Base-by-base conservation (phyloP, 805 yeast genomes). In the Wickerhamomyces ciferrii region DNA sequence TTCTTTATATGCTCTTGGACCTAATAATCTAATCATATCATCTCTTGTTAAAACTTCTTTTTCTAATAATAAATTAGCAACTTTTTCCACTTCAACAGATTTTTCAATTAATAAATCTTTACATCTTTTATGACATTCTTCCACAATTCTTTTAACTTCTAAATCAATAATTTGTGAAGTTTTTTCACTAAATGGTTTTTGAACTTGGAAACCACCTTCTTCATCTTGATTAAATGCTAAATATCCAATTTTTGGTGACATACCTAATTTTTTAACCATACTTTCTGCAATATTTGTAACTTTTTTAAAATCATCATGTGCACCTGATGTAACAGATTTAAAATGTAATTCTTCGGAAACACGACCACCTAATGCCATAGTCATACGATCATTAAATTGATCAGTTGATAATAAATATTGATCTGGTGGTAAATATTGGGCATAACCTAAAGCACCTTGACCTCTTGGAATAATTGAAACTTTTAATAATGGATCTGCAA, bases 391-490 rank as follows among this genome's bases (percentile, higher is more conserved):
- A 53, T 74, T 74, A 51, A 91, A 78, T 66, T 94, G 97, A 52
- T 81, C 76, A 48, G 83, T 83, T 27, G 84, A 79, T 54, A 87
- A 71, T 59, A 94, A 71, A 60, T 87, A 90, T 48, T 84, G 82
- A 63, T 94, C 99, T 43, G 92, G 89, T 2, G 99, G 99, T 53
- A 95, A 75, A 62, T 92, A 95, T 65, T 94, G 97, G 2, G 99
- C 99, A 65, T 95, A 94, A 20, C 99, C 99, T 44, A 94, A 74
- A 2, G 98, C 96, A 53, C 96, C 96, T 67, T 86, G 94, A 15
- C 98, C 98, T 59, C 98, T 79, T 37, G 99, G 99, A 50, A 94
- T 88, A 58, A 95, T 94, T 15, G 97, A 88, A 18, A 94, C 99
- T 71, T 94, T 94, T 49, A 94, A 74, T 47, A 95, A 71, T 8